phyloP scores from a whole-genome alignment of 2,329 filamentous ascomycete genomes.

The Colletotrichum simmondsii region DNA sequence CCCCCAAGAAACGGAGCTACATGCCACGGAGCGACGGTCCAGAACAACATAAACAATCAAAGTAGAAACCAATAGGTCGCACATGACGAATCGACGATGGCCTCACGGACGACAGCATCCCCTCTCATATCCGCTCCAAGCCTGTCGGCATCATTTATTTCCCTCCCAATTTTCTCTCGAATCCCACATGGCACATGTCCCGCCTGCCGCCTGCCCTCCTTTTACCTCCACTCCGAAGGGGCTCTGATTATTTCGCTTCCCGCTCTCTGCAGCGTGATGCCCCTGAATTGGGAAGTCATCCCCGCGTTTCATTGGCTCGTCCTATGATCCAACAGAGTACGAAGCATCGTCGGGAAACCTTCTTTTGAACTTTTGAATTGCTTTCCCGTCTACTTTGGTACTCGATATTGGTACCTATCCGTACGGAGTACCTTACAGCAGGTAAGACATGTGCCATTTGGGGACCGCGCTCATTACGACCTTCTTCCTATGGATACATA shows the following conservation, averaged over 20 bases:
- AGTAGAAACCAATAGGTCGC: not conserved
- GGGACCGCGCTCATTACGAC: constrained; percentile 9
- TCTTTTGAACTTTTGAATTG: constrained; percentile 15
- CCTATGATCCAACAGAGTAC: constrained; percentile 2
- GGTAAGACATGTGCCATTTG: not conserved
- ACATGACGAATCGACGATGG: constrained; percentile 27
- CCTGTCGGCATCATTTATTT: not conserved
- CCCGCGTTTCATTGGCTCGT: constrained; percentile 27
- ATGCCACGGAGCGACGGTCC: constrained; percentile 14
- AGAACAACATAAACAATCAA: constrained; percentile 21
- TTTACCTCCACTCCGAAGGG: constrained; percentile 18
- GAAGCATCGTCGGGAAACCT: constrained; percentile 13
- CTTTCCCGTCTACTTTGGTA: constrained; percentile 10
- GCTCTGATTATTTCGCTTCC: constrained; percentile 31
- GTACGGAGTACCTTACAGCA: not conserved
- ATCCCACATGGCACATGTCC: constrained; percentile 9
- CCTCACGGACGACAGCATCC: constrained; percentile 10
- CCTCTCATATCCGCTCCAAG: constrained; percentile 9
- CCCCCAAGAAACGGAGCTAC: constrained; percentile 1
- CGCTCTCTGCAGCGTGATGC: constrained; percentile 16
- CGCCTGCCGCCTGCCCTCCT: not conserved
- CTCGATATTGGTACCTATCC: not conserved
- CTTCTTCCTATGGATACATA: constrained; percentile 15
- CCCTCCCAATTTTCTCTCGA: not conserved
- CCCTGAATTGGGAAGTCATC: constrained; percentile 32